Percentiles rank a stretch among this genome's conserved stretches.
Evolutionary conservation across 1,284 basidiomycete species (phyloP).

Genomic region (Cutaneotrichosporon cutaneum): DNA sequence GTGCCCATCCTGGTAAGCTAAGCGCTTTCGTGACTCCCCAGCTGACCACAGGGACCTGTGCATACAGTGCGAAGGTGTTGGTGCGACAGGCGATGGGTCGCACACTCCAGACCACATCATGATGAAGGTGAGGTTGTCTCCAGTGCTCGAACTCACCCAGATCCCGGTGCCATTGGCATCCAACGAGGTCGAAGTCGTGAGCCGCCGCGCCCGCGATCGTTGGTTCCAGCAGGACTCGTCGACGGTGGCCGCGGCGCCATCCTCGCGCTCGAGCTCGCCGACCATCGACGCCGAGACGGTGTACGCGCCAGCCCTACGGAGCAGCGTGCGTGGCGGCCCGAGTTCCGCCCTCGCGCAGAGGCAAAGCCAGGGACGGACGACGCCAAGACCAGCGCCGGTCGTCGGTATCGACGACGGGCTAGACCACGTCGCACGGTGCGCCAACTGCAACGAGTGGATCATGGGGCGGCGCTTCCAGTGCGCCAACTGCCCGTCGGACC

Average conservation of each 20-base stretch:
- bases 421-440: slow-evolving; percentile 44
- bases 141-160: slow-evolving; percentile 51
- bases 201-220: slow-evolving; percentile 67
- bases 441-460: slow-evolving; percentile 49
- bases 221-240: slow-evolving; percentile 75
- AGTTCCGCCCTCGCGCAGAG: not conserved
- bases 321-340: not conserved
- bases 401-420: slow-evolving; percentile 35
- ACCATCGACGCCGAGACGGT: slow-evolving; percentile 49
- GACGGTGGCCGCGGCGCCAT: slow-evolving; percentile 33
- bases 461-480: slow-evolving; percentile 52
- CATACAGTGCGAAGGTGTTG: slow-evolving; percentile 81
- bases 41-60: slow-evolving; percentile 60
- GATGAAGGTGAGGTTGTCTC: slow-evolving; percentile 68
- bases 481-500: slow-evolving; percentile 52
- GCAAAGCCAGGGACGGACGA: not conserved
- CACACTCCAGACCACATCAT: slow-evolving; percentile 66
- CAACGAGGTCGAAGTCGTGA: slow-evolving; percentile 69
- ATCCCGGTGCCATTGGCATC: slow-evolving; percentile 77
- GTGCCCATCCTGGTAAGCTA: slow-evolving; percentile 58
- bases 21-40: slow-evolving; percentile 8
- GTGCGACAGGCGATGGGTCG: slow-evolving; percentile 44
- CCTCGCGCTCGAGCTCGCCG: slow-evolving; percentile 44
- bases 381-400: not conserved
- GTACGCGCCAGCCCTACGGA: slow-evolving; percentile 31